Conservation (phyloP, 495 filamentous ascomycete genomes). For the Durotheca rogersii region DNA sequence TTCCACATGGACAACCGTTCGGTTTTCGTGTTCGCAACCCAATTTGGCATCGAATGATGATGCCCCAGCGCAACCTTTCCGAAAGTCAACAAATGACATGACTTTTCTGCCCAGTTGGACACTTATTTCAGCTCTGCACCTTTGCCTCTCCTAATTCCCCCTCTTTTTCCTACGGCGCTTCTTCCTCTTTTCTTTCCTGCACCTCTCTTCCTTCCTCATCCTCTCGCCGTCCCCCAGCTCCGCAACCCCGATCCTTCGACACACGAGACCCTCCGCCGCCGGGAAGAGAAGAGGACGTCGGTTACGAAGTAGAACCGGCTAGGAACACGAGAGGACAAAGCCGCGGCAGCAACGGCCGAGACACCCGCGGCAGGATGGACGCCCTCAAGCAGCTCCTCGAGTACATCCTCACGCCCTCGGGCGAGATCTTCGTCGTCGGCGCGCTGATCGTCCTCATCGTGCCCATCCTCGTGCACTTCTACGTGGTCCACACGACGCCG, state of each 20-base stretch:
- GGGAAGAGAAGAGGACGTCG: no score
- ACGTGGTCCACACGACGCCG: conserved; percentile 66
- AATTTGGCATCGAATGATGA: conserved; percentile 34
- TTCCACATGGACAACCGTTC: no score
- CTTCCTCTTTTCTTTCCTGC: neutral
- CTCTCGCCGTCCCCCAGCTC: neutral
- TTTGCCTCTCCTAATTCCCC: neutral
- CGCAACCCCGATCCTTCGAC: no score
- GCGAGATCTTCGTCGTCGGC: conserved; percentile 61
- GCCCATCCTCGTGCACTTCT: conserved; percentile 74
- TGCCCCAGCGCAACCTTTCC: neutral
- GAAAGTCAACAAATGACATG: conserved; percentile 3
- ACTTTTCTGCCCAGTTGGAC: conserved; percentile 4
- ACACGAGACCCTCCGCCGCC: no score
- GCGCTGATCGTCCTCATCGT: conserved; percentile 67
- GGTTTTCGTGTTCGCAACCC: no score
- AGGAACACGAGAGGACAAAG: no score
- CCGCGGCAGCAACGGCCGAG: no score
- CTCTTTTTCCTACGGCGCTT: neutral
- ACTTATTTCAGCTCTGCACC: neutral
- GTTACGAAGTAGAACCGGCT: no score
- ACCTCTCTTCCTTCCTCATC: neutral
- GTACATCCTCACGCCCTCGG: conserved; percentile 52
- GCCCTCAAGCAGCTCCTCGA: conserved; percentile 40
- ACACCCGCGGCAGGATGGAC: conserved; percentile 16